A percentile compares a stretch with the other conserved stretches of the same genome.
Evolutionary conservation across 768 basidiomycete species (phyloP).

Genomic region (Boletus sp.): DNA sequence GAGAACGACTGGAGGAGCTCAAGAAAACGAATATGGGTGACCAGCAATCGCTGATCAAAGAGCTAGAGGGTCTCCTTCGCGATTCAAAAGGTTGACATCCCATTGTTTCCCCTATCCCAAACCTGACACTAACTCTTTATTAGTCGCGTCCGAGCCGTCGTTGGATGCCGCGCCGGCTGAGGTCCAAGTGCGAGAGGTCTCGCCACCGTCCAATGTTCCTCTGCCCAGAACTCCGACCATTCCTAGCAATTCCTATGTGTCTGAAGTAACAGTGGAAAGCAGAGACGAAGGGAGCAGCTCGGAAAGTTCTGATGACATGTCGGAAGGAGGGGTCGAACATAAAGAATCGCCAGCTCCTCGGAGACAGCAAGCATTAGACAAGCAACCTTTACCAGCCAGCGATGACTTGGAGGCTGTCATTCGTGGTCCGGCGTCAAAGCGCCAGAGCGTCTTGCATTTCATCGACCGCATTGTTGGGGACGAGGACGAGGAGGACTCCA

Average conservation of each 20-base stretch:
- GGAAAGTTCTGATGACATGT: conserved; percentile 31
- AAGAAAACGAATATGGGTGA: conserved; percentile 22
- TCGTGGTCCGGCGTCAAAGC: conserved; percentile 36
- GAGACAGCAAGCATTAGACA: not conserved
- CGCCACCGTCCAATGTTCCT: not conserved
- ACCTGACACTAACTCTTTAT: conserved; percentile 11
- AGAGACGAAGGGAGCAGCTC: conserved; percentile 40
- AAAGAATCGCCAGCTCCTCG: conserved; percentile 1
- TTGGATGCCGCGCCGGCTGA: not conserved
- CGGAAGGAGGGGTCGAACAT: conserved; percentile 16
- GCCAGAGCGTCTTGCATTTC: conserved; percentile 21
- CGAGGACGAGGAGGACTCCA: conserved; percentile 33
- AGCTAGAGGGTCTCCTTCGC: conserved; percentile 37
- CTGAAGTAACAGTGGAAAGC: conserved; percentile 37
- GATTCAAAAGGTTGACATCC: conserved; percentile 26
- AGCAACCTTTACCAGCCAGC: conserved; percentile 5
- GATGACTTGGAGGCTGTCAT: conserved; percentile 41
- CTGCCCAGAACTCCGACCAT: conserved; percentile 15
- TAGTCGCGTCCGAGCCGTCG: not conserved
- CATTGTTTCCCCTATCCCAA: not conserved
- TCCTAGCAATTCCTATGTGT: conserved; percentile 31
- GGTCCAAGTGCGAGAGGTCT: not conserved
- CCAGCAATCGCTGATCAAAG: conserved; percentile 35
- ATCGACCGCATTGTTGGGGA: conserved; percentile 29
- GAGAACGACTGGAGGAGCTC: conserved; percentile 44